Conservation (phyloP, 805 yeast species). For the Metschnikowia anglica region DNA sequence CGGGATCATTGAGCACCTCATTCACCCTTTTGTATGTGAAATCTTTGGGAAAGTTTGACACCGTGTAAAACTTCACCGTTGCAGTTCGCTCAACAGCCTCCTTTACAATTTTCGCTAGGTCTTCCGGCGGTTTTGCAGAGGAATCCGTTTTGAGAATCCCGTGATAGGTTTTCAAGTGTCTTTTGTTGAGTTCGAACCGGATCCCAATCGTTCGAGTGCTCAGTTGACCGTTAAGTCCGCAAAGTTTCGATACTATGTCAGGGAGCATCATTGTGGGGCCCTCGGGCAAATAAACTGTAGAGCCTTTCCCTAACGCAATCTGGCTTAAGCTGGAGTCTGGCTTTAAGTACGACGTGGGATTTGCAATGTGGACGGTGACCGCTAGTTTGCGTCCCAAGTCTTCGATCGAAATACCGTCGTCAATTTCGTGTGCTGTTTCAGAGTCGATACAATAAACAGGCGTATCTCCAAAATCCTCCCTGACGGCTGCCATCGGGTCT, state of each 20-base stretch:
- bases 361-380: conserved; percentile 77
- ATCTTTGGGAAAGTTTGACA: conserved; percentile 32
- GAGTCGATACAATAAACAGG: conserved; percentile 84
- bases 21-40: conserved; percentile 68
- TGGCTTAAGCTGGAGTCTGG: conserved; percentile 43
- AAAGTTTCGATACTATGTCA: conserved; percentile 43
- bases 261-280: conserved; percentile 72
- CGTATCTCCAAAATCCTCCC: conserved; percentile 44
- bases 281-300: conserved; percentile 75
- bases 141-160: neutral
- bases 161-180: conserved; percentile 23
- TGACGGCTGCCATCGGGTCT: conserved; percentile 31
- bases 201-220: conserved; percentile 45
- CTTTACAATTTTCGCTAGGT: conserved; percentile 17
- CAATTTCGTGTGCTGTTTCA: conserved; percentile 80
- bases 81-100: conserved; percentile 17
- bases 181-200: conserved; percentile 28
- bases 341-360: conserved; percentile 69
- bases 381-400: conserved; percentile 29
- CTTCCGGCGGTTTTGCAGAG: conserved; percentile 4
- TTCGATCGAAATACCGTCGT: conserved; percentile 81
- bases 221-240: conserved; percentile 49
- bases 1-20: conserved; percentile 38
- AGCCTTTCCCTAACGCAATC: conserved; percentile 58
- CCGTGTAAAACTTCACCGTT: conserved; percentile 27